Conservation (phyloP, 805 yeast species). For the Candida succiphila region DNA sequence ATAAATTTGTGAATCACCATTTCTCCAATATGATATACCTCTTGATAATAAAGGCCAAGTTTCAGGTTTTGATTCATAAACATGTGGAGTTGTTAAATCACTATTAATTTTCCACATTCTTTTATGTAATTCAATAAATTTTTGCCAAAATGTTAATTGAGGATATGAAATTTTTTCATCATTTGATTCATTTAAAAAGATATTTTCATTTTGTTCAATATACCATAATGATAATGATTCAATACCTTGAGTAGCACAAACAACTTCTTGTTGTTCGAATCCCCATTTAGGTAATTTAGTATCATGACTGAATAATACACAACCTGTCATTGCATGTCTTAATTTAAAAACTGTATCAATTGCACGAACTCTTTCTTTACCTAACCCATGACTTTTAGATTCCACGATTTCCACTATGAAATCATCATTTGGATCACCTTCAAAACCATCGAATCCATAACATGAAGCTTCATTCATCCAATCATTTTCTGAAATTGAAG, state of each 20-base stretch:
- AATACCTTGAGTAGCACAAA: slow-evolving; percentile 65
- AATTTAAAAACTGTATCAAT: slow-evolving; percentile 63
- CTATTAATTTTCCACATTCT: slow-evolving; percentile 73
- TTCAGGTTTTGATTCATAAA: slow-evolving; percentile 61
- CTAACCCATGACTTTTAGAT: slow-evolving; percentile 37
- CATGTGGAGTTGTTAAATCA: slow-evolving; percentile 59
- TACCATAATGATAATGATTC: slow-evolving; percentile 58
- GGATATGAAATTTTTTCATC: slow-evolving; percentile 46
- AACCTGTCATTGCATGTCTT: slow-evolving; percentile 72
- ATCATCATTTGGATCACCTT: slow-evolving; percentile 80
- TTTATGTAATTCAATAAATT: slow-evolving; percentile 55
- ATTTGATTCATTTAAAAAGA: slow-evolving; percentile 28
- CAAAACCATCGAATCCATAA: slow-evolving; percentile 70
- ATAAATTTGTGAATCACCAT: slow-evolving; percentile 45
- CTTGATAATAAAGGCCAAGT: slow-evolving; percentile 69
- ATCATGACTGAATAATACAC: slow-evolving; percentile 68
- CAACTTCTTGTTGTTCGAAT: slow-evolving; percentile 76
- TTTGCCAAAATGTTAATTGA: slow-evolving; percentile 41
- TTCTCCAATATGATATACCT: slow-evolving; percentile 79
- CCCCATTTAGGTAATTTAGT: slow-evolving; percentile 78
- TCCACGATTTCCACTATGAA: slow-evolving; percentile 66
- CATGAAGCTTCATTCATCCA: slow-evolving; percentile 80
- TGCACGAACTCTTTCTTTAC: slow-evolving; percentile 51
- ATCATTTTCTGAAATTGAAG: slow-evolving; percentile 66
- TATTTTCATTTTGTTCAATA: slow-evolving; percentile 58